Base-by-base conservation (phyloP, 1,139 yeast species). In the Candida sp. region DNA sequence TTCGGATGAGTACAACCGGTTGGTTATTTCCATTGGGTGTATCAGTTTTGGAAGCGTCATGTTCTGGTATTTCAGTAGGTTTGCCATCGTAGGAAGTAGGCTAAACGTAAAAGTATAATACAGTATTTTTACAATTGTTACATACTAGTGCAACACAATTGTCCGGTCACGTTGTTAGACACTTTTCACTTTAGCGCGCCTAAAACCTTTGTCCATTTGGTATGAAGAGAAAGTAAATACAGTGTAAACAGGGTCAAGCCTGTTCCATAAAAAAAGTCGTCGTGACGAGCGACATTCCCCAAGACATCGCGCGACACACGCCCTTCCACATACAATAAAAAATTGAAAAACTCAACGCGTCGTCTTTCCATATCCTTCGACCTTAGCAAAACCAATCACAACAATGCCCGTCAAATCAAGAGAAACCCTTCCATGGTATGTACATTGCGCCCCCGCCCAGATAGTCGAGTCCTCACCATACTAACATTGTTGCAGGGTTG, bases 401-500 rank as follows among this genome's bases (percentile, higher is more conserved):
- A 5, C 43, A 28, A 45, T 28, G 53, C 22, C 48, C 35, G 56
- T 47, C 26, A 61, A 46, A 25, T 37, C 48, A 43, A 58, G 47
- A 47, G 76, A 73, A 25, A 73, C 72, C 56, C 63, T 74, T 48
- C 79, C 79, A 54, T 74, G 79, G 79, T 74, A 73, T 55, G 79
- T 73, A 48, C 22, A 33, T 3, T 11, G 17, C 17, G 17, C 17
- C 17, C 17, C 17, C 17, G 17, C 17, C 17, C 17, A 17, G 17
- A 17, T 17, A 17, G n/a, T 5, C 35, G 12, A 9, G 34, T 27
- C 12, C 28, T 11, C 28, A 27, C 25, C 32, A 25, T 59, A 63
- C 72, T 68, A 67, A 68, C 70, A 50, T 26, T 37, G 37, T 26
- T 44, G 5, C 32, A 76, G 92, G 99, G 96, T 96, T 47, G 99